phyloP scores from a whole-genome alignment of 495 filamentous ascomycete species.

The Letharia lupina region DNA sequence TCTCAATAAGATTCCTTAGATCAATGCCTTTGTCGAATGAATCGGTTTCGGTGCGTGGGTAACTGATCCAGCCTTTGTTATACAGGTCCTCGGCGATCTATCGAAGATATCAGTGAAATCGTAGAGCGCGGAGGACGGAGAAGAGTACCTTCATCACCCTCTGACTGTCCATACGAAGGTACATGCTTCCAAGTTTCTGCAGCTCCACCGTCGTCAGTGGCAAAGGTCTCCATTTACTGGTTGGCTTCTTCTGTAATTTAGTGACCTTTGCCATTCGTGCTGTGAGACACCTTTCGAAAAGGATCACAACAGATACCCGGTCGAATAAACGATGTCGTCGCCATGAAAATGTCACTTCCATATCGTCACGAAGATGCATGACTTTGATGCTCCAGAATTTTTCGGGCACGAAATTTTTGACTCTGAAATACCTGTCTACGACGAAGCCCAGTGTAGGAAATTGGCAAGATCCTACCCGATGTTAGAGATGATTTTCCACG shows the following conservation, averaged over 20 bases:
- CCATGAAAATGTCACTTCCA: constrained; percentile 83
- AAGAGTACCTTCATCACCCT: constrained; percentile 63
- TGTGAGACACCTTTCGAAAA: constrained; percentile 75
- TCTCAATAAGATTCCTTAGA: constrained; percentile 68
- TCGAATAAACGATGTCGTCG: constrained; percentile 78
- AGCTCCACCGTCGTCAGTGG: constrained; percentile 95
- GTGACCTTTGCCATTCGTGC: constrained; percentile 72
- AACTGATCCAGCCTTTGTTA: constrained; percentile 91
- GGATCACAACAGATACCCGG: constrained; percentile 65
- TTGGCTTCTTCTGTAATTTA: constrained; percentile 80
- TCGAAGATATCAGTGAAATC: not conserved
- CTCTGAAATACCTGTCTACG: constrained; percentile 86
- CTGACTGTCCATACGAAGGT: constrained; percentile 77
- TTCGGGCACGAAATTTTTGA: constrained; percentile 89
- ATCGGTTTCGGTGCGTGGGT: constrained; percentile 94
- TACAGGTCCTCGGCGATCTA: constrained; percentile 80
- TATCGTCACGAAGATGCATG: constrained; percentile 63
- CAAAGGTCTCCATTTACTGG: constrained; percentile 87
- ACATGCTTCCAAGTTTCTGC: constrained; percentile 89
- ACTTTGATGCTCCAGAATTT: constrained; percentile 88
- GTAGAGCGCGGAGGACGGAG: not conserved
- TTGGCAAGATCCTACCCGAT: constrained; percentile 73
- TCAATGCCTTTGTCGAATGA: constrained; percentile 90
- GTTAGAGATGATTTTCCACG: constrained; percentile 18
- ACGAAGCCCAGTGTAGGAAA: constrained; percentile 96